Evolutionary conservation across 2,329 filamentous ascomycete species (phyloP).

Genomic region (Pseudogymnoascus sp.): DNA sequence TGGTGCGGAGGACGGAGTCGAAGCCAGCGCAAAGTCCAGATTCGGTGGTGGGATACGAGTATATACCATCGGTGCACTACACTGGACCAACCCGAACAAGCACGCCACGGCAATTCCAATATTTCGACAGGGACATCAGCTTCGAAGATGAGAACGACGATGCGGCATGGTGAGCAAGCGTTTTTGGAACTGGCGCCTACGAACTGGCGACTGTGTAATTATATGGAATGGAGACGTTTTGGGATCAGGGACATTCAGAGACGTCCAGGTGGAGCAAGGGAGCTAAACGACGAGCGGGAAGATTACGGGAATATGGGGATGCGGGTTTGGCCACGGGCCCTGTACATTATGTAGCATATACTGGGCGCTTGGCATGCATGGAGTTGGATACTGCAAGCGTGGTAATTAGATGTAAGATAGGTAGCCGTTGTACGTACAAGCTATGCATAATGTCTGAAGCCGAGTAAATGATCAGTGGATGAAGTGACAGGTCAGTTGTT

Average conservation of each 20-base stretch:
- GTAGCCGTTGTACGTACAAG: constrained; percentile 1
- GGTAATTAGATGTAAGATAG: not conserved
- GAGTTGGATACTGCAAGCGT: not conserved
- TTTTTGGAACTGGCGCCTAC: not conserved
- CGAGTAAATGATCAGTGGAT: not conserved
- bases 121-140: not conserved
- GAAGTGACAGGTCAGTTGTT: not conserved
- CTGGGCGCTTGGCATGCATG: constrained; percentile 1
- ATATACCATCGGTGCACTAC: not conserved
- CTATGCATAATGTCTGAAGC: constrained; percentile 3
- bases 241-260: not conserved
- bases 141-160: not conserved
- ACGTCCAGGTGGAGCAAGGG: constrained; percentile 1
- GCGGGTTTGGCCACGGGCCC: constrained; percentile 1
- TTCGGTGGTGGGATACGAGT: not conserved
- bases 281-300: constrained; percentile 4
- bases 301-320: constrained; percentile 3
- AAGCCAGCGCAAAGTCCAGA: not conserved
- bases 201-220: not conserved
- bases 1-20: not conserved
- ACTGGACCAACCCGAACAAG: not conserved
- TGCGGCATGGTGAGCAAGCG: not conserved
- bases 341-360: not conserved
- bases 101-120: not conserved
- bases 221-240: not conserved